Base-by-base conservation (phyloP, 139 green algal species). In the Picochlorum sp. region DNA sequence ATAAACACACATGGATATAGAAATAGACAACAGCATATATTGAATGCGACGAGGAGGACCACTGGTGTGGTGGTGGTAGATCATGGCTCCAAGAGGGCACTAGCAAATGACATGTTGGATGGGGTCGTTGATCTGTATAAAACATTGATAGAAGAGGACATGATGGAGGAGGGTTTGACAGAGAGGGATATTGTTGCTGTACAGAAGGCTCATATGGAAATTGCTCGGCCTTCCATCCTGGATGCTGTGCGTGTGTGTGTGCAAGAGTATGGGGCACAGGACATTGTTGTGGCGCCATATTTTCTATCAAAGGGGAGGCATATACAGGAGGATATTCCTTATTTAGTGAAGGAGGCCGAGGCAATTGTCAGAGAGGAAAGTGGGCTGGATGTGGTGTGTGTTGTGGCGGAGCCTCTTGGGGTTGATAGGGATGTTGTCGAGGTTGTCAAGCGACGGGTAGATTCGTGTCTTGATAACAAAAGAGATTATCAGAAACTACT, bases 21-120 rank as follows among this genome's bases (percentile, higher is more conserved):
- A 30, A 30, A 41, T 14, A 41, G 34, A 41, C 34, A 14, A 8
- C 34, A 41, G 0, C 34, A 11, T 41, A 13, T 41, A 41, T 21
- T 55, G 49, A 59, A 30, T 38, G 51, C 51, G 51, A 59, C 18
- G 20, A 59, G 13, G 20, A 34, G 18, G 13, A 38, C 24, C 24
- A 28, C 81, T 28, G 88, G 73, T 1, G 81, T 97, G 4, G 81
- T 97, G 2, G 79, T 97, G 4, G 89, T 97, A 10, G 90, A 97
- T 68, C 90, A 97, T 61, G 90, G 90, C 2, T 96, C 89, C 0
- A 59, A 82, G 0, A 79, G 79, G 41, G 49, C 63, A 3, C 83
- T 81, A 32, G 86, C 89, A 20, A 97, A 97, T 50, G 77, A 87
- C 6, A 83, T 85, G 80, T 78, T 97, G 28, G 21, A 83, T 2